A percentile compares a stretch with the other conserved stretches of the same genome.
phyloP scores from a whole-genome alignment of 208 protist genomes.

The Balamuthia mandrillaris region DNA sequence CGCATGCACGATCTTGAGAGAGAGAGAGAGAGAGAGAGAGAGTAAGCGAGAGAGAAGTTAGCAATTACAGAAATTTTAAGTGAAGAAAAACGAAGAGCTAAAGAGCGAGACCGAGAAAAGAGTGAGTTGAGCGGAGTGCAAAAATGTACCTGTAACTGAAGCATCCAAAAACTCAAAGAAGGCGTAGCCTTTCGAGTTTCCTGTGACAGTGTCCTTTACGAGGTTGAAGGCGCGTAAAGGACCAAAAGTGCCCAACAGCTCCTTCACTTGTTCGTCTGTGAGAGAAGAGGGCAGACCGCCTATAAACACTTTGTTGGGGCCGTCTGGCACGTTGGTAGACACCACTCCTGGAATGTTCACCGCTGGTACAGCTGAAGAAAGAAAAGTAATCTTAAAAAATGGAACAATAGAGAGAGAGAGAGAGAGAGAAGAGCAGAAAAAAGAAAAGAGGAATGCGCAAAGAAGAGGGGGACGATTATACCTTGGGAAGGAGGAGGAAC shows the following conservation, averaged over 20 bases:
- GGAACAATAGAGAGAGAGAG: neutral
- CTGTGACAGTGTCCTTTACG: slow-evolving; percentile 53
- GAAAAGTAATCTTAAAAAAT: neutral
- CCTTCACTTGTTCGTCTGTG: slow-evolving; percentile 56
- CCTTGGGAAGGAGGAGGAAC: slow-evolving; percentile 6
- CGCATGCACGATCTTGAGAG: slow-evolving; percentile 48
- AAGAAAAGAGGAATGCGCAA: neutral
- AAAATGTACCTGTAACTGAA: slow-evolving; percentile 8
- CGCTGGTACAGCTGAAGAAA: neutral
- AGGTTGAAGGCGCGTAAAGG: slow-evolving; percentile 59
- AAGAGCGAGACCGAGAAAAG: no score
- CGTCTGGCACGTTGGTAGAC: slow-evolving; percentile 62
- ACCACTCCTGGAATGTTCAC: slow-evolving; percentile 44
- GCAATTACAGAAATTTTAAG: neutral
- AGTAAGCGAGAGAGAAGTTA: neutral
- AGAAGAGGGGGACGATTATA: neutral
- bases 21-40: neutral
- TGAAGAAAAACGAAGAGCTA: no score
- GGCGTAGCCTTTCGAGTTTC: slow-evolving; percentile 60
- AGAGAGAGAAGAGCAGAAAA: neutral
- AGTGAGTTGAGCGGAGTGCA: neutral
- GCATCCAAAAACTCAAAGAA: slow-evolving; percentile 64
- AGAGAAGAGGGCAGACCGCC: slow-evolving; percentile 55
- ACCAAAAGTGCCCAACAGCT: slow-evolving; percentile 48
- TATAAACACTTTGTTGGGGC: slow-evolving; percentile 63